Base-by-base conservation (phyloP, 306 rosid species). In the Lathyrus tuberosus region DNA sequence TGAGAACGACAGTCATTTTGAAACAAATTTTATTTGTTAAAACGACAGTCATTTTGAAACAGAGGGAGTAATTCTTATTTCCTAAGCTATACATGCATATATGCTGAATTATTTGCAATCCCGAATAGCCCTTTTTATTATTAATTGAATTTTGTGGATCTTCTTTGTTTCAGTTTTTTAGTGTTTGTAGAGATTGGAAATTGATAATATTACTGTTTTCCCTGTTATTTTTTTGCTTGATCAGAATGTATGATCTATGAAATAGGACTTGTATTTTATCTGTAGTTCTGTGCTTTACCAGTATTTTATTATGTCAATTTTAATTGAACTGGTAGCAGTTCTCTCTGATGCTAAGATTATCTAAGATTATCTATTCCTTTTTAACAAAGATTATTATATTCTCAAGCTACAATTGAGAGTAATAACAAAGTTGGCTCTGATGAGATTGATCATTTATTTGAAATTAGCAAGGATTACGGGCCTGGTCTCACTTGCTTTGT, bases 401-500 rank as follows among this genome's bases (percentile, higher is more conserved):
- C 59, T 52, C 31, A 18, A 52, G n/a, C n/a, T 52, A 52, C 59
- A 4, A 22, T 18, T 52, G 7, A 18, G 58, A 0, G 30, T 52
- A 56, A 13, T 56, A 56, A 26, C 17, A 13, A 13, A 28, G 3
- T 53, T 3, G 4, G 18, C n/a, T 56, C 14, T 28, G 10, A 54
- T 12, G 37, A 11, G 38, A 6, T 33, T 60, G 51, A 52, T 60
- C 52, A 37, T 71, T 72, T 62, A 44, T 71, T 53, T 80, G 53
- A 58, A 15, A 48, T 49, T 57, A 70, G 28, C 69, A 26, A 65
- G 52, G 12, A 43, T 30, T 65, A 35, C 20, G 46, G 24, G 5
- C 77, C 31, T 67, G 40, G 46, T 65, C 70, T 72, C 43, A 76
- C 46, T 72, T 68, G 46, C 65, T 75, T 73, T 46, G 59, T 64